Base-by-base conservation (phyloP, 148 eudicot genomes). In the Cornus florida region DNA sequence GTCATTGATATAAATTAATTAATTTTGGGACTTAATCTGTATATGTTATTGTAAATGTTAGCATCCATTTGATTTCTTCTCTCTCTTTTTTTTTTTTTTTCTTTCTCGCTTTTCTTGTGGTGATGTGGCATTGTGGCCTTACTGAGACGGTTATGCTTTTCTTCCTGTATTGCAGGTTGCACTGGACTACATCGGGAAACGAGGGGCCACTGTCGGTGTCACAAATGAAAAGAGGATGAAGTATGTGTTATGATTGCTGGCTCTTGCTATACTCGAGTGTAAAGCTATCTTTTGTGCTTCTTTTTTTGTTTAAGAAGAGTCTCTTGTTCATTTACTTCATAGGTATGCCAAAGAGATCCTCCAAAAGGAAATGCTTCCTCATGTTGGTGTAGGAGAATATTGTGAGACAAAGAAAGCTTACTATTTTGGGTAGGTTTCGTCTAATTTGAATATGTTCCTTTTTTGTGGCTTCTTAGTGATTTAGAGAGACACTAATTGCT, bases 161-260 rank as follows among this genome's bases (percentile, higher is more conserved):
- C 35, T 60, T 17, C 71, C 59, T 17, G 66, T 59, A n/a, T 50
- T 74, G 78, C 87, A 96, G 89, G 99, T 96, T 71, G 99, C 99
- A 1, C 90, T 96, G 10, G 99, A 96, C 71, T 96, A 96, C 84
- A 96, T 96, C 16, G 99, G 99, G 33, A 96, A 96, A 88, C 91
- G 99, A 91, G 98, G 99, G 57, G 88, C 97, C 13, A 92, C 97
- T 57, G 98, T 94, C 80, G 99, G 99, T 87, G 98, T 90, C 75
- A 91, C 97, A 4, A 86, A 72, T 82, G 99, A 96, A 78, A 96
- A 94, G 87, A 90, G 99, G 77, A 96, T 96, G 28, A 96, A 96
- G 92, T 94, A 75, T 77, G 90, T 65, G 24, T 74, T 68, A 6
- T 76, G 19, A 62, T 70, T 17, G n/a, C n/a, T n/a, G n/a, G n/a